Evolutionary conservation across 164 flowering plant species (phyloP), one percentile per base, ranked within the genome.

Genomic region (Chimonanthus praecox): DNA sequence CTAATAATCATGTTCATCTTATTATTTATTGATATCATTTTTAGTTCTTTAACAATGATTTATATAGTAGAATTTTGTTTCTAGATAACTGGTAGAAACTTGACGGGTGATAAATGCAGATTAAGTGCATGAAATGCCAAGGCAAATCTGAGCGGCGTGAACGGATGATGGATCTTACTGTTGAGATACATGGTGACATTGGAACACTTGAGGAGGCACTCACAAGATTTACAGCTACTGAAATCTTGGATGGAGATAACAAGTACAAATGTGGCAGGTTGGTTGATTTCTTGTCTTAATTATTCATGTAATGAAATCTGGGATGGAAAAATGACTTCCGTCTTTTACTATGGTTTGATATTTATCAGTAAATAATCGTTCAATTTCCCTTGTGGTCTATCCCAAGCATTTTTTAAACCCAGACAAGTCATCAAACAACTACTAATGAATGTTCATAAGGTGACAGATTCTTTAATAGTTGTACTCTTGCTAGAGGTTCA

Each of bases 111-210:
- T 64, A 69, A 20, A 45, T 68, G 75, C 88, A 94, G 98, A 88
- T 94, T 73, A 87, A 83, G 75, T 95, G 99, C 87, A 78, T 85
- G 87, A 91, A 84, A 77, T 95, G 99, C 79, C 88, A 80, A 44
- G 84, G 84, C 13, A 90, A 86, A 77, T 88, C 97, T 72, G 98
- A 89, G 75, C 79, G 84, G 70, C 86, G 83, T 69, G 99, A 95
- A 72, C 85, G 90, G 71, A 90, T 93, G 84, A 88, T 95, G 98
- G 98, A 95, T 85, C 92, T 95, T 58, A 87, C 98, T 46, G 92
- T 95, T 68, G 97, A 91, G 83, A 92, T 95, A 75, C 89, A 83
- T 21, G 99, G 99, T 68, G 88, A 89, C 61, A 86, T 95, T 72
- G 87, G 84, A 63, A 88, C 87, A 62, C 80, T 95, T 65, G 98